Evolutionary conservation across 345 rosid species (phyloP).

Genomic region (Noccaea caerulescens): DNA sequence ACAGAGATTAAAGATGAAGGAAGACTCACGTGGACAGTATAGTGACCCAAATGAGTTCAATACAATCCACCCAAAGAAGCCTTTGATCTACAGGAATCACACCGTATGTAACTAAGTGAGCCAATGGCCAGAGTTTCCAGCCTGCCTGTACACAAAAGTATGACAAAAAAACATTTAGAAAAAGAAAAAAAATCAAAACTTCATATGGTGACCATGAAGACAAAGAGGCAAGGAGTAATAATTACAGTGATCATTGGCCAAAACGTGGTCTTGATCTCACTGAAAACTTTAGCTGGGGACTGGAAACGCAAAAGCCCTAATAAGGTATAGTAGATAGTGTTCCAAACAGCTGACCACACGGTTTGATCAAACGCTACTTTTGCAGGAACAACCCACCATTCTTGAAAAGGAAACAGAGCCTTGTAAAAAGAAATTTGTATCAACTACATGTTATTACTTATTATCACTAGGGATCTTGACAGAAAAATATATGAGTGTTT

Average conservation of each 20-base stretch:
- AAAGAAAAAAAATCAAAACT: not conserved
- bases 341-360: constrained; percentile 87
- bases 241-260: constrained; percentile 81
- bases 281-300: constrained; percentile 56
- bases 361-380: constrained; percentile 91
- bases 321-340: constrained; percentile 71
- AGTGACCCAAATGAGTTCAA: constrained; percentile 95
- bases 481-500: not conserved
- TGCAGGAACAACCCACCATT: constrained; percentile 95
- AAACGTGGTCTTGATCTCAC: constrained; percentile 69
- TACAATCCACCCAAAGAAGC: constrained; percentile 96
- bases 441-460: not conserved
- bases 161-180: not conserved
- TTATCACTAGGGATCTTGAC: not conserved
- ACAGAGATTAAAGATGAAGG: constrained; percentile 2
- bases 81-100: constrained; percentile 81
- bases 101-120: constrained; percentile 84
- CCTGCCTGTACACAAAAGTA: constrained; percentile 62
- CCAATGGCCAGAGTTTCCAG: constrained; percentile 98
- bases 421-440: constrained; percentile 33
- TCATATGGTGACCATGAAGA: constrained; percentile 6
- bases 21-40: constrained; percentile 78
- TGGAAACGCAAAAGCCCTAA: constrained; percentile 79
- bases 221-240: not conserved
- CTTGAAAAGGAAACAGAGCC: constrained; percentile 83